These are phyloP conservation scores for Solanum raphanifolium DNA, from an alignment of 257 asterid species.

Conservation along the genomic window DNA sequence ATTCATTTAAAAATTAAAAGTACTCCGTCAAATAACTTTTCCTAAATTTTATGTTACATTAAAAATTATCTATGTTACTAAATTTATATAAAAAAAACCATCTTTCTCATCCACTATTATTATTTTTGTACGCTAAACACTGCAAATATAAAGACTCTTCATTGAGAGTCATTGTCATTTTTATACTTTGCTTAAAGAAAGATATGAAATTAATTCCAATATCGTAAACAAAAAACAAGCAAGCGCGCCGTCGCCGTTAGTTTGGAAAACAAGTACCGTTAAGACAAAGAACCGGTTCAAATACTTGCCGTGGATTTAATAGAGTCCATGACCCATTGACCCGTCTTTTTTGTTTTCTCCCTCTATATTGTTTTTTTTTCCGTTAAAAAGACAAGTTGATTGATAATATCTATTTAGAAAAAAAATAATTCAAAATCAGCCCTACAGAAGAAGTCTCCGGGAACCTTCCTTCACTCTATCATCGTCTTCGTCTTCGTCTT, in stretches of 20 bases:
- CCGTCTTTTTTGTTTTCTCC: background rate
- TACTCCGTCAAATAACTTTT: too few species aligned
- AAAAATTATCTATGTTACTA: too few species aligned
- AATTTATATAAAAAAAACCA: background rate
- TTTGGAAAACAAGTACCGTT: background rate
- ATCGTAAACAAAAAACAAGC: background rate
- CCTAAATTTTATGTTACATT: too few species aligned
- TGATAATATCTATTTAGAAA: background rate
- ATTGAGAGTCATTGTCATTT: background rate
- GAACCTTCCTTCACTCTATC: slow-evolving; percentile 31
- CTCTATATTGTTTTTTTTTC: background rate
- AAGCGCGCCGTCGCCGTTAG: background rate
- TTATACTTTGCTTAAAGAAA: background rate
- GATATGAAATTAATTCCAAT: background rate
- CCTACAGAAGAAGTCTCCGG: slow-evolving; percentile 2
- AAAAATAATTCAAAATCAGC: background rate
- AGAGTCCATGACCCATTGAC: background rate
- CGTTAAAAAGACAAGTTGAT: background rate
- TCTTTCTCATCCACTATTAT: background rate
- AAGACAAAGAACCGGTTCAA: background rate
- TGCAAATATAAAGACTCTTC: background rate
- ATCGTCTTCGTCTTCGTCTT: background rate
- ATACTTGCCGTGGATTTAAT: background rate
- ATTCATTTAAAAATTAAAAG: too few species aligned
- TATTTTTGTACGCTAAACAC: background rate